phyloP scores from a whole-genome alignment of 2,329 filamentous ascomycete species.

The Colletotrichum noveboracense region DNA sequence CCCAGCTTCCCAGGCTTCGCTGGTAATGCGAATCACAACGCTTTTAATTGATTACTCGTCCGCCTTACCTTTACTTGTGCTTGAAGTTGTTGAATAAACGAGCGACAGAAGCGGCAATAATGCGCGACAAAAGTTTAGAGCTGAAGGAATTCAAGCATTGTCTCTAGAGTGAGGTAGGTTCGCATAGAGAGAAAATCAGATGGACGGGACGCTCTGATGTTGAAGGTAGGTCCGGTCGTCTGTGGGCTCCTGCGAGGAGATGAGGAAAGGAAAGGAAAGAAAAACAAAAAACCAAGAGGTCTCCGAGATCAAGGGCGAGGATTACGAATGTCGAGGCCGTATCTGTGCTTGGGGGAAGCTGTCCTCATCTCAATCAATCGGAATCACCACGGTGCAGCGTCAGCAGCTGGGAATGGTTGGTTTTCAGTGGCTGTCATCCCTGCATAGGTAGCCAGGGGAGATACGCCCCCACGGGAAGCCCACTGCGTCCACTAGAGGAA shows the following conservation, averaged over 20 bases:
- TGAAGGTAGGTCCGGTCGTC: background rate
- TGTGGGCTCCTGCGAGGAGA: background rate
- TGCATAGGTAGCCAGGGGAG: conserved; percentile 7
- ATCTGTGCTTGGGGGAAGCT: conserved; percentile 4
- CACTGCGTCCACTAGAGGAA: background rate
- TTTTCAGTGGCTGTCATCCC: conserved; percentile 16
- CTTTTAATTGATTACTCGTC: background rate
- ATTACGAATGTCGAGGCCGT: background rate
- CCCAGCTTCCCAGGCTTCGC: background rate
- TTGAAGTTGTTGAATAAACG: conserved; percentile 1
- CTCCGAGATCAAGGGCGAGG: conserved; percentile 4
- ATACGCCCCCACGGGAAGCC: conserved; percentile 12
- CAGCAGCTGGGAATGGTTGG: conserved; percentile 8
- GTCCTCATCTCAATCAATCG: conserved; percentile 19
- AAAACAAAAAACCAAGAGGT: background rate
- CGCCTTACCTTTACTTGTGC: background rate
- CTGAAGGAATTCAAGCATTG: conserved; percentile 9
- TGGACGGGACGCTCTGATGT: conserved; percentile 18
- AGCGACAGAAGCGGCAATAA: conserved; percentile 15
- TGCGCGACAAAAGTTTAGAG: conserved; percentile 15
- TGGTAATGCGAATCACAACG: background rate
- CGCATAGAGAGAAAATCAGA: conserved; percentile 11
- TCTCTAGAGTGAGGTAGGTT: background rate
- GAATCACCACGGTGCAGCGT: conserved; percentile 18
- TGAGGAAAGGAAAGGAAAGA: background rate